Base-by-base conservation (phyloP, 2,329 filamentous ascomycete species). In the Cladosporium sp. region DNA sequence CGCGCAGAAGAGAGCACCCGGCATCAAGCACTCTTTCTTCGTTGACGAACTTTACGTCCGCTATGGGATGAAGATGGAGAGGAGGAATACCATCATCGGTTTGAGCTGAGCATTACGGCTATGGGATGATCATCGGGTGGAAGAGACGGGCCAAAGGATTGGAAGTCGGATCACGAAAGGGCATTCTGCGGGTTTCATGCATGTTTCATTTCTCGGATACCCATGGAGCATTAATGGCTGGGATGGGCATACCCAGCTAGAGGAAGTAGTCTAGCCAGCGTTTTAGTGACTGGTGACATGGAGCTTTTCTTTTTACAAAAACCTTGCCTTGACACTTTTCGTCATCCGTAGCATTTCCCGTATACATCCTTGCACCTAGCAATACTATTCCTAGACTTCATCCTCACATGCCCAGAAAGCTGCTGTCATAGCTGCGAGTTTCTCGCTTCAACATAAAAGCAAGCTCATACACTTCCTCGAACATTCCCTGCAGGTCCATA, bases 11-110 rank as follows among this genome's bases (percentile, higher is more conserved):
- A 79, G 92, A 55, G 84, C 90, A 3, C 90, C 90, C 15, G 93
- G 93, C 0, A 96, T 97, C 66, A 85, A 89, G 55, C 93, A 97
- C 72, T 86, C 85, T 17, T 90, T 97, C 72, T 97, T 97, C 66
- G 79, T 93, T 60, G 90, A 97, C 69, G 85, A 87, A 60, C 74
- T 97, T 35, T 91, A 87, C 73, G 85, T 95, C 61, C 81, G 91
- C 61, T 96, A 96, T 71, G 84, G 76, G 56, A 72, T 76, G 56
- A 59, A 54, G 24, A 47, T 58, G 42, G 34, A 60, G 42, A 40
- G 61, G 32, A 55, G 61, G 20, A 58, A 56, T n/a, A 62, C 61
- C 24, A 62, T 62, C 39, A 39, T 58, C n/a, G 48, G 56, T 10
- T 56, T 50, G 47, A 35, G 37, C n/a, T 50, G 15, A 37, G 47